A percentile compares a stretch with the other conserved stretches of the same genome.
Conservation (phyloP, 257 asterid genomes). For the Forsythia viridissima region DNA sequence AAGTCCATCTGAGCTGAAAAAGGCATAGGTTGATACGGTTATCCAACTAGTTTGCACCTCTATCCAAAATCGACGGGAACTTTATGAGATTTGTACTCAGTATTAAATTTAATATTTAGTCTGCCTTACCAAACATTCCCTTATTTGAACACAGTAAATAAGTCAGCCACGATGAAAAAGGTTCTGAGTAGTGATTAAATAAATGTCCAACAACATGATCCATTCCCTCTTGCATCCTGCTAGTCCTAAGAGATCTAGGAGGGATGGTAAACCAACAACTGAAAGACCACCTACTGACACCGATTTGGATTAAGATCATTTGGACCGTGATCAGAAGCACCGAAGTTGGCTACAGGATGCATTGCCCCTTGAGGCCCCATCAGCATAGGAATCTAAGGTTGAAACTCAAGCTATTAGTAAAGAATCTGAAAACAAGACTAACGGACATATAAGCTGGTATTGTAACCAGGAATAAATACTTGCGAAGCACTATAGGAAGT, state of each 20-base stretch:
- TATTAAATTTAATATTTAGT: too few relatives aligned
- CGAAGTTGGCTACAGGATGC: slow-evolving; percentile 54
- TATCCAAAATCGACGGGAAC: too few relatives aligned
- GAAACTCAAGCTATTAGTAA: slow-evolving; percentile 39
- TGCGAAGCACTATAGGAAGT: background rate
- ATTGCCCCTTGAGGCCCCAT: slow-evolving; percentile 55
- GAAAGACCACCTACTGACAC: slow-evolving; percentile 41
- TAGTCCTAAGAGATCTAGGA: slow-evolving; percentile 89
- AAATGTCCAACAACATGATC: slow-evolving; percentile 7
- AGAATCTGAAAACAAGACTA: slow-evolving; percentile 39
- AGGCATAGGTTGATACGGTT: background rate
- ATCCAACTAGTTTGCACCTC: background rate
- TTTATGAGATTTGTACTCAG: too few relatives aligned
- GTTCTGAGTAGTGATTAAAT: background rate
- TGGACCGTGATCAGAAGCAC: slow-evolving; percentile 47
- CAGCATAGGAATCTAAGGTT: slow-evolving; percentile 37
- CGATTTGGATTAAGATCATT: slow-evolving; percentile 41
- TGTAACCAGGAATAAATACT: background rate
- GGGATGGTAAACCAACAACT: slow-evolving; percentile 65
- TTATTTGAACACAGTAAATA: too few relatives aligned
- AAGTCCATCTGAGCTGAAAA: background rate
- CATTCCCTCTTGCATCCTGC: slow-evolving; percentile 20
- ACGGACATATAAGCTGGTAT: slow-evolving; percentile 42
- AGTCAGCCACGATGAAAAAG: too few relatives aligned
- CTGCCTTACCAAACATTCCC: too few relatives aligned